A percentile compares a stretch with the other conserved stretches of the same genome.
Evolutionary conservation across 2,329 filamentous ascomycete genomes (phyloP).

Genomic region (Microdochium bolleyi): DNA sequence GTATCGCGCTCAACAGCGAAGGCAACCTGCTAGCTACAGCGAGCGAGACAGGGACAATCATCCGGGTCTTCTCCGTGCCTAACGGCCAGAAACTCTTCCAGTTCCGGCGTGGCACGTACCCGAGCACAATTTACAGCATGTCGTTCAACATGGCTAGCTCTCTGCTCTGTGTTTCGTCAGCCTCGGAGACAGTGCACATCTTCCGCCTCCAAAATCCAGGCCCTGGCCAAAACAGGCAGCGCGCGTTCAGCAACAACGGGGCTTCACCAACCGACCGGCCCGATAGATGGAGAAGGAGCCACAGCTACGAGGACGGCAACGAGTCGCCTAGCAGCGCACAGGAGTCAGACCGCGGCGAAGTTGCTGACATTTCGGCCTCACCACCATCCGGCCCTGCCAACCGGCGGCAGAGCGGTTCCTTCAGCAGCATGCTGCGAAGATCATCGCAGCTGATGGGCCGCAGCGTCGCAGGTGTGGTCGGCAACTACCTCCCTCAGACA

Average conservation of each 20-base stretch:
- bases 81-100: slow-evolving; percentile 90
- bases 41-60: slow-evolving; percentile 95
- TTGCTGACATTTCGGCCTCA: slow-evolving; percentile 26
- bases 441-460: slow-evolving; percentile 92
- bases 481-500: slow-evolving; percentile 84
- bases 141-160: slow-evolving; percentile 95
- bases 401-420: slow-evolving; percentile 60
- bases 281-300: slow-evolving; percentile 45
- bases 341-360: slow-evolving; percentile 39
- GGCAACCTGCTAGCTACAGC: slow-evolving; percentile 88
- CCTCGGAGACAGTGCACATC: slow-evolving; percentile 93
- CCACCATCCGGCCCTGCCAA: slow-evolving; percentile 13
- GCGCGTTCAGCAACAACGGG: slow-evolving; percentile 11
- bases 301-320: slow-evolving; percentile 46
- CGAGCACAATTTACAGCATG: slow-evolving; percentile 96
- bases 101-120: slow-evolving; percentile 91
- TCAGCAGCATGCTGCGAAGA: slow-evolving; percentile 85
- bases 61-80: slow-evolving; percentile 89
- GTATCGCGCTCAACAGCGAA: slow-evolving; percentile 85
- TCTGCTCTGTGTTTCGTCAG: slow-evolving; percentile 88
- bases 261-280: slow-evolving; percentile 25
- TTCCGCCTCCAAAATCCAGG: slow-evolving; percentile 63
- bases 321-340: slow-evolving; percentile 39
- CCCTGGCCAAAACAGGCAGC: slow-evolving; percentile 12
- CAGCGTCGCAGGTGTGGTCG: slow-evolving; percentile 79